Evolutionary conservation across 352 stramenopile species (phyloP).

Genomic region (Globisporangium cederbergense): DNA sequence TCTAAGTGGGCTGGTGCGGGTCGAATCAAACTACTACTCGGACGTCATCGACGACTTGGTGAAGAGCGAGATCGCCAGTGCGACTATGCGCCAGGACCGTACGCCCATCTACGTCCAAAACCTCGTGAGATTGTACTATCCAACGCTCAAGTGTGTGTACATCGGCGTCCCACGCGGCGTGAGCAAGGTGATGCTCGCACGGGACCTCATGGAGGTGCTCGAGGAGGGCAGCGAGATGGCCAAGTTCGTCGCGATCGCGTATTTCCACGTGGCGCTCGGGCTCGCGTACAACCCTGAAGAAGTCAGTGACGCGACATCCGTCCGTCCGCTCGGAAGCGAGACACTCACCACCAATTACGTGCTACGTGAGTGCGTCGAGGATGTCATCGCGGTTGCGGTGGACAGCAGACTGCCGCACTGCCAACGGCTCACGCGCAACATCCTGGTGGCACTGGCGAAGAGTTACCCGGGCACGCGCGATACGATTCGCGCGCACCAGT

Average conservation of each 20-base stretch:
- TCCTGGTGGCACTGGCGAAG: not conserved
- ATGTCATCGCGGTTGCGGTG: not conserved
- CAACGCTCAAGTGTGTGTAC: not conserved
- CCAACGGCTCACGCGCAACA: not conserved
- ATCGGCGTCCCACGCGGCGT: not conserved
- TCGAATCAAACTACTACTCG: not conserved
- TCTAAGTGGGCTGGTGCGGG: not conserved
- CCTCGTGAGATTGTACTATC: not conserved
- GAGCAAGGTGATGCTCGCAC: slow-evolving; percentile 2
- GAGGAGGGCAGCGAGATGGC: not conserved
- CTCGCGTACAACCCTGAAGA: not conserved
- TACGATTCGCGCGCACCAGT: not conserved
- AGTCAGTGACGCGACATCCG: not conserved
- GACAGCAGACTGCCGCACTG: not conserved
- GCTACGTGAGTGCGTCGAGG: not conserved
- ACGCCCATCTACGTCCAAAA: not conserved
- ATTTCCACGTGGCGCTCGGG: not conserved
- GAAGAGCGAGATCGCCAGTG: not conserved
- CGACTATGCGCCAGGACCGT: not conserved
- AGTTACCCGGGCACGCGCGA: not conserved
- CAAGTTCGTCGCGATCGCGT: not conserved
- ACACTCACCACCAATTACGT: not conserved
- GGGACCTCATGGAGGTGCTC: slow-evolving; percentile 3
- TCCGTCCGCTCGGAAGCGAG: not conserved
- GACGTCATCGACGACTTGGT: not conserved